Evolutionary conservation across 129 eudicot species (phyloP).

Genomic region (Helianthus annuus): HanXRQr2.0-SUNRISE NC_035444.2:13920213-13920712

Average conservation of each 20-base stretch:
- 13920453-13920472: conserved; percentile 89
- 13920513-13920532: conserved; percentile 75
- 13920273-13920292: conserved; percentile 50
- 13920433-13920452: conserved; percentile 40
- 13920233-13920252: conserved; percentile 81
- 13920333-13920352: too few relatives aligned
- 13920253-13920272: conserved; percentile 85
- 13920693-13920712: too few relatives aligned
- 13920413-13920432: too few relatives aligned
- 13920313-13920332: conserved; percentile 82
- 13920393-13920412: too few relatives aligned
- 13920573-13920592: too few relatives aligned
- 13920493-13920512: conserved; percentile 69
- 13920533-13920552: conserved; percentile 91
- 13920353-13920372: neutral
- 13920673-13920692: too few relatives aligned
- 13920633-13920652: too few relatives aligned
- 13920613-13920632: too few relatives aligned
- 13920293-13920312: conserved; percentile 96
- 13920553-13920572: too few relatives aligned
- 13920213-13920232: neutral
- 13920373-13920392: too few relatives aligned
- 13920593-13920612: too few relatives aligned
- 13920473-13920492: conserved; percentile 99
- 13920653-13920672: too few relatives aligned